Conservation (phyloP, 2,329 filamentous ascomycete genomes). For the Calonectria pseudoturangicola region DNA sequence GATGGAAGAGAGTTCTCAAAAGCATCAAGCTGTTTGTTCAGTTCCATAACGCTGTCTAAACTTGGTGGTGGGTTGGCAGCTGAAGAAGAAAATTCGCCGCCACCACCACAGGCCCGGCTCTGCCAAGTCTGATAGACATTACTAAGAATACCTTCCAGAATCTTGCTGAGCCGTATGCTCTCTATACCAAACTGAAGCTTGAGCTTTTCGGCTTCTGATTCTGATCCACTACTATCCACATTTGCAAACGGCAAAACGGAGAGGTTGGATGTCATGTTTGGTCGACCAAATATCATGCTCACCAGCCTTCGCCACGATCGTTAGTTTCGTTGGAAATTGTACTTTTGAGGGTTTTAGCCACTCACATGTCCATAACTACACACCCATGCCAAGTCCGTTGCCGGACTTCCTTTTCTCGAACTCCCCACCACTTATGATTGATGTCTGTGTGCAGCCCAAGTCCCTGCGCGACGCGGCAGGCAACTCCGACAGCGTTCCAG, state of each 20-base stretch:
- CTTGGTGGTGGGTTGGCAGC: no score
- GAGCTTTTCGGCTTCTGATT: not conserved
- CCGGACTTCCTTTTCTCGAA: constrained; percentile 24
- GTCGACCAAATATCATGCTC: constrained; percentile 54
- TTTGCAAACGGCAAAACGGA: constrained; percentile 5
- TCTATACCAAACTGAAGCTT: not conserved
- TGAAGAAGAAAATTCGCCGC: no score
- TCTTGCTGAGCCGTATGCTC: no score
- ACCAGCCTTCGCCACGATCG: constrained; percentile 45
- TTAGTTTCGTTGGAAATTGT: constrained; percentile 21
- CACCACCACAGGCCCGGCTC: no score
- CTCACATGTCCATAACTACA: constrained; percentile 50
- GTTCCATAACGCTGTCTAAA: no score
- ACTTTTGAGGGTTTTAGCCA: not conserved
- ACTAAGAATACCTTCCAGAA: no score
- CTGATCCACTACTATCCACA: not conserved
- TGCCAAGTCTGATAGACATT: no score
- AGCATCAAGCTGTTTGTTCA: no score
- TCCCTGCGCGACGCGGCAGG: constrained; percentile 63
- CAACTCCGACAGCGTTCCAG: constrained; percentile 65
- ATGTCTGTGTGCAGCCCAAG: constrained; percentile 62
- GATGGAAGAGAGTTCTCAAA: no score
- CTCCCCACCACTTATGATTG: not conserved
- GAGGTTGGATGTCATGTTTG: constrained; percentile 50
- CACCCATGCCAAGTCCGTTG: constrained; percentile 52